Conservation (phyloP, 2,329 filamentous ascomycete species). For the Orbilia javanica region DNA sequence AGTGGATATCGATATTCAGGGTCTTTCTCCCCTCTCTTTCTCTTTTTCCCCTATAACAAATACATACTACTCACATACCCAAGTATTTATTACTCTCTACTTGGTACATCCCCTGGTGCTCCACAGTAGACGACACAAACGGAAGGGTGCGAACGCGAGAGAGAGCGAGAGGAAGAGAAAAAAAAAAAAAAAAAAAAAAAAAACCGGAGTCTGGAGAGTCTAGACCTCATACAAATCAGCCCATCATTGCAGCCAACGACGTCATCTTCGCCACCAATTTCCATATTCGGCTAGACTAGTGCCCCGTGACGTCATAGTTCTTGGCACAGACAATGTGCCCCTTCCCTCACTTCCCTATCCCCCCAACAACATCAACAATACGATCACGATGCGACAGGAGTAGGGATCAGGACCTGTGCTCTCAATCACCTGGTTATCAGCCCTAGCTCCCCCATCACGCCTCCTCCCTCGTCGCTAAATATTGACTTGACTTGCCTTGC, state of each 20-base stretch:
- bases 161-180: no score
- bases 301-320: not conserved
- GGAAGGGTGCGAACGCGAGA: no score
- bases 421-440: not conserved
- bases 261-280: slow-evolving; percentile 25
- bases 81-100: not conserved
- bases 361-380: not conserved
- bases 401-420: not conserved
- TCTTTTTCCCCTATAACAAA: no score
- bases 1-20: slow-evolving; percentile 7
- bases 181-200: not conserved
- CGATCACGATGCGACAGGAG: not conserved
- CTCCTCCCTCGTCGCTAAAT: not conserved
- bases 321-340: no score
- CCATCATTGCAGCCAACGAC: slow-evolving; percentile 13
- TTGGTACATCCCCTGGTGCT: no score
- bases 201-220: not conserved
- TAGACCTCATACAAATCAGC: slow-evolving; percentile 1
- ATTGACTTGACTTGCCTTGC: no score
- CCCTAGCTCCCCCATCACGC: not conserved
- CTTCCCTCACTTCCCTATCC: not conserved
- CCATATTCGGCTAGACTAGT: slow-evolving; percentile 9
- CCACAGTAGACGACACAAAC: no score
- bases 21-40: slow-evolving; percentile 1
- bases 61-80: no score